A percentile compares a stretch with the other conserved stretches of the same genome.
Evolutionary conservation across 768 basidiomycete genomes (phyloP).

Genomic region (Wakefieldia striispora): DNA sequence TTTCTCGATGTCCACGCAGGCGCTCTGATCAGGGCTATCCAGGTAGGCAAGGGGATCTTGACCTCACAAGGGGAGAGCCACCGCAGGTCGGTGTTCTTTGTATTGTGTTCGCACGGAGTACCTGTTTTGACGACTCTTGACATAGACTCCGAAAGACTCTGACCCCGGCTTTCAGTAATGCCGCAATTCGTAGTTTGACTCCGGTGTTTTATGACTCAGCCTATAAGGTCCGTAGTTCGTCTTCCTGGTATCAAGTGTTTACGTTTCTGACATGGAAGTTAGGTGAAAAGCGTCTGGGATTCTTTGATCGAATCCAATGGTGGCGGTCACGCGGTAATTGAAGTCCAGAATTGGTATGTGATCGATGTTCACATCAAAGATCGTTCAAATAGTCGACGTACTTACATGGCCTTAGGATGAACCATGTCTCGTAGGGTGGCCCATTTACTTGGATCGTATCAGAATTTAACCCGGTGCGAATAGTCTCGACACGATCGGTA

Average conservation of each 20-base stretch:
- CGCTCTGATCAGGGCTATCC: neutral
- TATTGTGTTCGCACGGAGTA: conserved; percentile 19
- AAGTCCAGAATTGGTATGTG: conserved; percentile 47
- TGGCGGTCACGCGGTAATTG: conserved; percentile 35
- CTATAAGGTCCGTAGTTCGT: conserved; percentile 37
- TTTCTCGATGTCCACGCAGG: neutral
- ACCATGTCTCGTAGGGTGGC: conserved; percentile 38
- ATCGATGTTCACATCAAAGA: too few species aligned
- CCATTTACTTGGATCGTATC: neutral
- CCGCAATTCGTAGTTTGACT: conserved; percentile 37
- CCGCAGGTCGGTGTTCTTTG: conserved; percentile 29
- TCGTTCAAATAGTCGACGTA: too few species aligned
- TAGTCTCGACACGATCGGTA: conserved; percentile 45
- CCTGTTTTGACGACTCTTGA: conserved; percentile 1
- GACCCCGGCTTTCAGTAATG: conserved; percentile 41
- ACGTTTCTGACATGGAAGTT: neutral
- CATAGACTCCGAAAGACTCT: conserved; percentile 37
- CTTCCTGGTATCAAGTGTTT: neutral
- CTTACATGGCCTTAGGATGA: conserved; percentile 32
- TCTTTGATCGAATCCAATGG: conserved; percentile 21
- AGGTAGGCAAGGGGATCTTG: conserved; percentile 38
- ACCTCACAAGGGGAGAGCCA: conserved; percentile 44
- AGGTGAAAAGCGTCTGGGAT: conserved; percentile 36
- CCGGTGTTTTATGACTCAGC: conserved; percentile 41
- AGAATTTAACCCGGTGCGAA: neutral